Conservation (phyloP, 331 rosid species). For the Prunus yedoensis region DNA sequence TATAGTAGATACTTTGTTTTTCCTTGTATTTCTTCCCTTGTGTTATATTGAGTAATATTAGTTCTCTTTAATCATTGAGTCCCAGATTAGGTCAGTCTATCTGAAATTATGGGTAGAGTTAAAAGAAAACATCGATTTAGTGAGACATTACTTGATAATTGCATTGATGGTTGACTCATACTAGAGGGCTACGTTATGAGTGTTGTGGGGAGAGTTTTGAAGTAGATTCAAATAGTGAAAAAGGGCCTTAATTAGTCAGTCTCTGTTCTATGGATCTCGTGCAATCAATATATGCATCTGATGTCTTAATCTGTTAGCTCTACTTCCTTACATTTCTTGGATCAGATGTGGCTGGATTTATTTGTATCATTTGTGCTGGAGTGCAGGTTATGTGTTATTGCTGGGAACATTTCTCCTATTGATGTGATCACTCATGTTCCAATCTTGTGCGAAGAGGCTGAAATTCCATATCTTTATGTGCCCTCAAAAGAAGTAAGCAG, state of each 20-base stretch:
- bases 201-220: neutral
- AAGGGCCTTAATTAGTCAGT: neutral
- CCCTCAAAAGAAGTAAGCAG: constrained; percentile 72
- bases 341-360: neutral
- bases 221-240: neutral
- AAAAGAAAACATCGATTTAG: too few species aligned
- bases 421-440: constrained; percentile 96
- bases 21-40: neutral
- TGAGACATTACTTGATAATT: neutral
- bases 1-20: neutral
- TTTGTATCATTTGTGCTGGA: neutral
- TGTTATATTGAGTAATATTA: neutral
- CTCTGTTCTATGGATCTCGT: neutral
- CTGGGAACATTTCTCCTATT: constrained; percentile 92
- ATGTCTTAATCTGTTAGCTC: neutral
- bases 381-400: constrained; percentile 82
- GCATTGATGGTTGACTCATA: neutral
- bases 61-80: too few species aligned
- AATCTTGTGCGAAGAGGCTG: constrained; percentile 79
- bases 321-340: neutral
- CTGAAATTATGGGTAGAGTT: neutral
- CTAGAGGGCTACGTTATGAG: neutral
- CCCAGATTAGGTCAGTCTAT: neutral
- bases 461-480: constrained; percentile 77
- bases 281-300: neutral